Evolutionary conservation across 306 rosid species (phyloP).

Genomic region (Cucumis cinereus): DNA sequence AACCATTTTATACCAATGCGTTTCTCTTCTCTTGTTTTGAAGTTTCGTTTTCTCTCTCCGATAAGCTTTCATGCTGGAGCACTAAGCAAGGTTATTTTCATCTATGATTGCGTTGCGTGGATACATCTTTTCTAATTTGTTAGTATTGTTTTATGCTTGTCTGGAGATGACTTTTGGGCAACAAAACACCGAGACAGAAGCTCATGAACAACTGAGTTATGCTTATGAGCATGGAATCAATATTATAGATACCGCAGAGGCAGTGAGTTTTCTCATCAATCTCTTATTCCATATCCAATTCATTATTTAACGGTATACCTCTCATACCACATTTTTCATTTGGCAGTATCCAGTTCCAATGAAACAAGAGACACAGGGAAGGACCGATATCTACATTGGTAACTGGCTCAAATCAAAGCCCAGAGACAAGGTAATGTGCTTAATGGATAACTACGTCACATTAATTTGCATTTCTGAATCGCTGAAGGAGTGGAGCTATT

Average conservation of each 20-base stretch:
- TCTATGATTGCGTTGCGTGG: too few relatives aligned
- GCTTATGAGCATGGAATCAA: constrained; percentile 66
- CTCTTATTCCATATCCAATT: not conserved
- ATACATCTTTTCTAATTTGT: too few relatives aligned
- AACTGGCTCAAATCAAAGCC: constrained; percentile 83
- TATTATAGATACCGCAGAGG: constrained; percentile 65
- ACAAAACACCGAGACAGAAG: constrained; percentile 78
- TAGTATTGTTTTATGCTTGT: not conserved
- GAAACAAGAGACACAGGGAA: constrained; percentile 81
- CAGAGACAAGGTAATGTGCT: constrained; percentile 63
- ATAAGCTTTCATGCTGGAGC: too few relatives aligned
- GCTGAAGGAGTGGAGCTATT: not conserved
- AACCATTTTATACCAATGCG: not conserved
- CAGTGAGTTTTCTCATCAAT: constrained; percentile 27
- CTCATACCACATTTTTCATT: not conserved
- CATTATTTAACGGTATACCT: not conserved
- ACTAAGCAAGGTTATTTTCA: too few relatives aligned
- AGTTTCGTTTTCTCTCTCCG: too few relatives aligned
- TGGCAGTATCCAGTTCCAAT: constrained; percentile 80
- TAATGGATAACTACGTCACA: not conserved
- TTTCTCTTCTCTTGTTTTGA: not conserved
- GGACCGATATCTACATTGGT: constrained; percentile 57
- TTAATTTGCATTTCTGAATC: not conserved
- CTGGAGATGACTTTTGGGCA: constrained; percentile 85
- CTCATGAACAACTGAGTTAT: constrained; percentile 63